phyloP scores from a whole-genome alignment of 306 rosid species.

The Phaseolus lunatus region DNA sequence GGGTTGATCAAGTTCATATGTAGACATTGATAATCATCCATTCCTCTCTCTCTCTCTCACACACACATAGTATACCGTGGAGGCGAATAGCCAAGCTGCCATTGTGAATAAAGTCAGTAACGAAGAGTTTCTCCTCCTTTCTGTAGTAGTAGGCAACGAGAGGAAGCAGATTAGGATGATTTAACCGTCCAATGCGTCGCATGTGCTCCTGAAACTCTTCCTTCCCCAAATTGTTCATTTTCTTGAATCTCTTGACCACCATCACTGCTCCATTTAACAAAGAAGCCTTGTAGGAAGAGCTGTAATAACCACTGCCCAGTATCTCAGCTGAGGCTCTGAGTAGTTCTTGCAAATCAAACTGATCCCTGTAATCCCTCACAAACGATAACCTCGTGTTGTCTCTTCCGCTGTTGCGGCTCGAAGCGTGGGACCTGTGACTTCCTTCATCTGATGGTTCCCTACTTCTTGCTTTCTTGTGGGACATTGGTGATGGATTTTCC shows the following conservation, averaged over 20 bases:
- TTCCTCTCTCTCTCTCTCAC: no score
- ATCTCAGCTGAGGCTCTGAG: slow-evolving; percentile 84
- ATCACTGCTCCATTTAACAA: slow-evolving; percentile 58
- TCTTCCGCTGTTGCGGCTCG: slow-evolving; percentile 38
- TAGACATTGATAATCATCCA: no score
- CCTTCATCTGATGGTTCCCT: slow-evolving; percentile 15
- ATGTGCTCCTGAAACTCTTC: slow-evolving; percentile 82
- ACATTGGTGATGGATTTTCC: slow-evolving; percentile 51
- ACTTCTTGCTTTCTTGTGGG: slow-evolving; percentile 27
- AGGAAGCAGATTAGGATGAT: slow-evolving; percentile 79
- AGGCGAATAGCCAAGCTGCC: slow-evolving; percentile 82
- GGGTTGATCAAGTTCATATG: no score
- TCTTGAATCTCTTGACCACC: slow-evolving; percentile 89
- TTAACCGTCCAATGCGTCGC: slow-evolving; percentile 77
- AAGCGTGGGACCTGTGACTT: slow-evolving; percentile 16
- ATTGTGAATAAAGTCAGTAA: slow-evolving; percentile 56
- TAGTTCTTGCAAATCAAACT: slow-evolving; percentile 75
- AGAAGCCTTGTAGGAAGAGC: slow-evolving; percentile 86
- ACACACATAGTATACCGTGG: slow-evolving; percentile 56
- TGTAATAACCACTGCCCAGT: slow-evolving; percentile 77
- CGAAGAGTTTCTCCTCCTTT: slow-evolving; percentile 86
- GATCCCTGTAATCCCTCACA: slow-evolving; percentile 70
- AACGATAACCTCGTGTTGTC: slow-evolving; percentile 64
- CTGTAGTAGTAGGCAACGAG: slow-evolving; percentile 82
- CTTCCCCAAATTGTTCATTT: slow-evolving; percentile 82